phyloP scores from a whole-genome alignment of 2,329 filamentous ascomycete species.

The Trichoderma guizhouense region DNA sequence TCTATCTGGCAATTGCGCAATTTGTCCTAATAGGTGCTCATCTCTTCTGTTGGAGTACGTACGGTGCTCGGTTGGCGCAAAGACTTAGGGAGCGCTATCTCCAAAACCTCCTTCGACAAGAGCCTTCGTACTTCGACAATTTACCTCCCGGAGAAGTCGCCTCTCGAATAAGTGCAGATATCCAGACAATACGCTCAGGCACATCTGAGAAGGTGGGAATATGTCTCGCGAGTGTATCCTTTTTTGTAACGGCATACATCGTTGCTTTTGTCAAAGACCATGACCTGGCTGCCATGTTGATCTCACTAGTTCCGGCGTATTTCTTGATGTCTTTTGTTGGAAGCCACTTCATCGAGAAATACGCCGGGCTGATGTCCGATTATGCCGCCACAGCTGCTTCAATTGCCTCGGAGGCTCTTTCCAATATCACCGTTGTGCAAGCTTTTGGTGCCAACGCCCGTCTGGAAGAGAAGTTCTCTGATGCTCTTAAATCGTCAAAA shows the following conservation, averaged over 20 bases:
- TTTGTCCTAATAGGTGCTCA: constrained; percentile 58
- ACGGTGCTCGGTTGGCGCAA: constrained; percentile 54
- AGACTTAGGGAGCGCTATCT: constrained; percentile 56
- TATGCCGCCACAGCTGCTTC: constrained; percentile 49
- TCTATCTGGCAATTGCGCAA: constrained; percentile 58
- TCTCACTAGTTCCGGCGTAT: constrained; percentile 55
- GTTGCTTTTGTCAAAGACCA: constrained; percentile 59
- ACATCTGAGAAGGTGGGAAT: constrained; percentile 64
- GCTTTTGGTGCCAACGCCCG: constrained; percentile 52
- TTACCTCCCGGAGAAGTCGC: constrained; percentile 55
- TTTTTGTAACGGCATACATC: constrained; percentile 59
- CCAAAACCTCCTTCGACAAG: constrained; percentile 51
- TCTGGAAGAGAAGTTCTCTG: constrained; percentile 46
- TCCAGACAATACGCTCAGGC: constrained; percentile 57
- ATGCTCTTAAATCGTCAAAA: constrained; percentile 45
- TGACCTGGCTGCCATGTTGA: constrained; percentile 54
- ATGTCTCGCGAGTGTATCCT: constrained; percentile 53
- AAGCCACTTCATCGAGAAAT: constrained; percentile 48
- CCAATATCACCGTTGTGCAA: constrained; percentile 52
- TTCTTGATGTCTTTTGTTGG: constrained; percentile 52
- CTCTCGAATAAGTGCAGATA: constrained; percentile 55
- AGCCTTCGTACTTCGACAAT: constrained; percentile 56
- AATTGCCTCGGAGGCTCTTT: constrained; percentile 54
- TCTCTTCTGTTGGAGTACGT: constrained; percentile 56
- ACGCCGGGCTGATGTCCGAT: constrained; percentile 41